phyloP scores from a whole-genome alignment of 2,329 filamentous ascomycete genomes.

The Fusarium sp. region DNA sequence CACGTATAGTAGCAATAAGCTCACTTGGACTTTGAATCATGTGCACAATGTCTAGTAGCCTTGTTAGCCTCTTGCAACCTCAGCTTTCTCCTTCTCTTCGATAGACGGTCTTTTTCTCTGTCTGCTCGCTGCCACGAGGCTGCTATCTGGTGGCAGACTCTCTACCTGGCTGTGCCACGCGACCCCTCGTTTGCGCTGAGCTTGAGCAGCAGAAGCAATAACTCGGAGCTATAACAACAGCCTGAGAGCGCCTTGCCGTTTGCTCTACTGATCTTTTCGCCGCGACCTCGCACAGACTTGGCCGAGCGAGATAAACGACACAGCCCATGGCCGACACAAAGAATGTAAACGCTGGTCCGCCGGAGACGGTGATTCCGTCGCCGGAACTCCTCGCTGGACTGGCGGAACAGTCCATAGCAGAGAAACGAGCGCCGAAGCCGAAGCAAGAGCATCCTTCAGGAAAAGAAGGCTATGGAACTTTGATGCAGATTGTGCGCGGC shows the following conservation, averaged over 20 bases:
- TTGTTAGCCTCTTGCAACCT: constrained; percentile 15
- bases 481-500: constrained; percentile 62
- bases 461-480: constrained; percentile 60
- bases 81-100: constrained; percentile 1
- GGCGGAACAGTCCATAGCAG: constrained; percentile 27
- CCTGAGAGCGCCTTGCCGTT: constrained; percentile 2
- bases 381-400: constrained; percentile 44
- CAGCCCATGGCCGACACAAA: constrained; percentile 41
- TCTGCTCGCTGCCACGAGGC: constrained; percentile 20
- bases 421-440: constrained; percentile 3
- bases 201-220: constrained; percentile 16
- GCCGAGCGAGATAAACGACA: constrained; percentile 8
- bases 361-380: constrained; percentile 44
- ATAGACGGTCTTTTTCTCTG: constrained; percentile 7
- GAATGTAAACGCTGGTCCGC: constrained; percentile 24
- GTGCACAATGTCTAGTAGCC: constrained; percentile 40
- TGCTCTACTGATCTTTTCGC: neutral
- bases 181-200: constrained; percentile 31
- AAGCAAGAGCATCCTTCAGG: constrained; percentile 61
- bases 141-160: constrained; percentile 17
- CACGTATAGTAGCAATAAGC: constrained; percentile 15
- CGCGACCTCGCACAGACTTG: constrained; percentile 1
- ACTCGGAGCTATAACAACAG: constrained; percentile 27
- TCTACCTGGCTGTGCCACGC: constrained; percentile 27
- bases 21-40: constrained; percentile 33